Evolutionary conservation across 2,329 filamentous ascomycete genomes (phyloP), one percentile per base, ranked within the genome.

Genomic region (Aspergillus puulaauensis): DNA sequence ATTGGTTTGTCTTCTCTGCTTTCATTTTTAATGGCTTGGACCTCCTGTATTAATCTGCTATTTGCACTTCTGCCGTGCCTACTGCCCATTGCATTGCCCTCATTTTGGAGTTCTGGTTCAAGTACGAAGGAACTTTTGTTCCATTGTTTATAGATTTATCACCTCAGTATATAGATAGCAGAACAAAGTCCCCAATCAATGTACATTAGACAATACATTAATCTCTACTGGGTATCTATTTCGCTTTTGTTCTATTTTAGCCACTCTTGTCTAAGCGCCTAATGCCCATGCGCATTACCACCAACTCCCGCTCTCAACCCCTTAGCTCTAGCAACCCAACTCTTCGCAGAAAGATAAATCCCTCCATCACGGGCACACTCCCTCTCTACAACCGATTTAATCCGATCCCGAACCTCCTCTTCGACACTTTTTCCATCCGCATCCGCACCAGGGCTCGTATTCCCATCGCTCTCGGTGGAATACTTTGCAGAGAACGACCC

Each of bases 351-450:
- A 37, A 65, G 66, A 15, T 72, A 67, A 44, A 83, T 60, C 6
- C 77, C 76, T 9, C 75, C 78, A 51, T 79, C 77, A 64, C 76
- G 73, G 44, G 46, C 54, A 61, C 76, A 79, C 60, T 85, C 82
- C 40, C 76, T 72, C 55, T 85, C 84, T 48, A 90, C 80, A 52
- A 96, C 72, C 63, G 83, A 83, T 58, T 79, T 75, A 7, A 89
- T 83, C 62, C 82, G 85, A n/a, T 82, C 81, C 60, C 81, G 72
- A 71, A 85, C 88, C 0, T 83, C 83, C 15, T 51, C 51, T 24
- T 48, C 45, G 27, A 31, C 27, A 31, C 27, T 4, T 31, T 31
- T 9, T 9, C 8, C 27, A 31, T 31, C 9, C 27, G 27, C 27
- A 31, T 31, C 8, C 27, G 27, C 27, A 11, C 27, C 1, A 3